phyloP scores from a whole-genome alignment of 1,284 basidiomycete species.

The Trametes versicolor region DNA sequence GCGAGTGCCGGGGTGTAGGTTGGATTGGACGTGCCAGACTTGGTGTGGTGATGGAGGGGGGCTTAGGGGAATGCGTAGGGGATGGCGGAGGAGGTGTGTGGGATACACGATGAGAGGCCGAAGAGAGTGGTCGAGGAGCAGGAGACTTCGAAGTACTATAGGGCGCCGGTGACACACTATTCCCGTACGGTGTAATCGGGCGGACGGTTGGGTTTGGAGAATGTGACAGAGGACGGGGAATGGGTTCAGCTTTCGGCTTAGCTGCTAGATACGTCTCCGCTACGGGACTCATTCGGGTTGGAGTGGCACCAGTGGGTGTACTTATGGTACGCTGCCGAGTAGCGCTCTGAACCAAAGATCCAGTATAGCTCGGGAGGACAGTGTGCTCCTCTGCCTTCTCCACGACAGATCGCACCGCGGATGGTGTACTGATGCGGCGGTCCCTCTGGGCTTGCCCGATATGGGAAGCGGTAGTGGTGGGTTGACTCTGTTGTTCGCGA shows the following conservation, averaged over 20 bases:
- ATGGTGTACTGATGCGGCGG: constrained; percentile 48
- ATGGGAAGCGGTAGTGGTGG: constrained; percentile 8
- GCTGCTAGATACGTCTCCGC: constrained; percentile 19
- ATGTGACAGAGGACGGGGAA: constrained; percentile 29
- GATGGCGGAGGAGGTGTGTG: constrained; percentile 47
- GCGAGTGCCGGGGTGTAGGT: constrained; percentile 56
- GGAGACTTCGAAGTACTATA: constrained; percentile 29
- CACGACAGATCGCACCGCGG: constrained; percentile 43
- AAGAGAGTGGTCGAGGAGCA: constrained; percentile 38
- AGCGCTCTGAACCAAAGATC: constrained; percentile 24
- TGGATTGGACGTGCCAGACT: constrained; percentile 66
- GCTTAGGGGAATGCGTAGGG: constrained; percentile 48
- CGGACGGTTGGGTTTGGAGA: constrained; percentile 29
- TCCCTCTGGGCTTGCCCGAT: constrained; percentile 35
- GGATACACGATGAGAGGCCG: constrained; percentile 26
- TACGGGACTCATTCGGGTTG: constrained; percentile 13
- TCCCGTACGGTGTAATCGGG: constrained; percentile 30
- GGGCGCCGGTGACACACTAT: constrained; percentile 13
- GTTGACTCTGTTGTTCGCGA: constrained; percentile 27
- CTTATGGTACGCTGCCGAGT: constrained; percentile 53
- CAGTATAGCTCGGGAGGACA: constrained; percentile 34
- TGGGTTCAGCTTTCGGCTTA: constrained; percentile 27
- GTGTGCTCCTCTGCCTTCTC: constrained; percentile 48
- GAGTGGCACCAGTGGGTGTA: constrained; percentile 35
- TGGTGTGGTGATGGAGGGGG: constrained; percentile 49